Conservation (phyloP, 2,329 filamentous ascomycete genomes). For the Lachnellula suecica region DNA sequence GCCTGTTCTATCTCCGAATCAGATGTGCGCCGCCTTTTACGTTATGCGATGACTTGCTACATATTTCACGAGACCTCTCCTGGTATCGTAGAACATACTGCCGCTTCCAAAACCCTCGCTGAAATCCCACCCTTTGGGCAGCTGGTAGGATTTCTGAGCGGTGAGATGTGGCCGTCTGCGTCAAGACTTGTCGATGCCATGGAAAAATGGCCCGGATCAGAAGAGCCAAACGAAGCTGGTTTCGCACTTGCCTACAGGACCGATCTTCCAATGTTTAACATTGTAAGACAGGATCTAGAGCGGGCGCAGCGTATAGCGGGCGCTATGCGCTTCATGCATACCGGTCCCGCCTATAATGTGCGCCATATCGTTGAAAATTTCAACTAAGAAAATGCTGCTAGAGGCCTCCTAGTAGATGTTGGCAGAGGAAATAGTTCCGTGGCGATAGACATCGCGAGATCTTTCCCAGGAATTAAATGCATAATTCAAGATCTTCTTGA, state of each 20-base stretch:
- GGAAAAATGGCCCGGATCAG: conserved; percentile 9
- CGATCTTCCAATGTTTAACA: not conserved
- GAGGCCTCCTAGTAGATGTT: conserved; percentile 14
- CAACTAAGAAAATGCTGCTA: not conserved
- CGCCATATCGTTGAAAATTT: not conserved
- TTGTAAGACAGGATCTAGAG: not conserved
- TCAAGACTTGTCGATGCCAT: conserved; percentile 9
- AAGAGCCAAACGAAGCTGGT: conserved; percentile 9
- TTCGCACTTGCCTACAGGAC: not conserved
- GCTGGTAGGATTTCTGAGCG: not conserved
- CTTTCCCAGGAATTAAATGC: conserved; percentile 26
- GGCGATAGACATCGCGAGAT: conserved; percentile 21
- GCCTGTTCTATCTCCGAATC: too few relatives aligned
- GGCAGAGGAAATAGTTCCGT: conserved; percentile 26
- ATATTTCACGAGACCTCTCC: conserved; percentile 3
- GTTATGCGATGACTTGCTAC: conserved; percentile 1
- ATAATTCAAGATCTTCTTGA: conserved; percentile 36
- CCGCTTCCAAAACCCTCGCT: conserved; percentile 1
- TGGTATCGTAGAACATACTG: conserved; percentile 4
- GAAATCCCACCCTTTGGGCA: not conserved
- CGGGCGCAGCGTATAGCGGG: not conserved
- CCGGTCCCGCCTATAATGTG: not conserved
- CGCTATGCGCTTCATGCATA: conserved; percentile 3
- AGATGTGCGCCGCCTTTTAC: too few relatives aligned
- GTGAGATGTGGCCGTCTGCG: conserved; percentile 7